A percentile compares a stretch with the other conserved stretches of the same genome.
These are phyloP conservation scores for Capsella bursapastoris DNA, from an alignment of 345 rosid genomes.

Conservation along the genomic window DNA sequence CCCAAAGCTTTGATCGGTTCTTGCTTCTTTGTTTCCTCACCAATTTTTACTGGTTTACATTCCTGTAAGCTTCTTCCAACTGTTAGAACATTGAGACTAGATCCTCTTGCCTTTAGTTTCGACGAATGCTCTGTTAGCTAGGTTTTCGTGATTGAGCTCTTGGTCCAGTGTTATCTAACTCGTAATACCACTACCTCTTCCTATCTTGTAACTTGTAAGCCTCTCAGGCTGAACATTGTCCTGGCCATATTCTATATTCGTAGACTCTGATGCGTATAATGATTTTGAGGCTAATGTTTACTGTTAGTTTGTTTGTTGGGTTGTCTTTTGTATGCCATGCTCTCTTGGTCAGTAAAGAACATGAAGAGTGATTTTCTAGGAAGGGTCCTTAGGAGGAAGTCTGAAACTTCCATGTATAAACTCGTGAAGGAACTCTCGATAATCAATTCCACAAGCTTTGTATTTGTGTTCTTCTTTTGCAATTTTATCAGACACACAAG, in stretches of 20 bases:
- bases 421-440: not conserved
- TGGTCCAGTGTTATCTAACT: not conserved
- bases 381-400: not conserved
- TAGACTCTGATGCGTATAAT: not conserved
- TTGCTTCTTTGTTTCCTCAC: slow-evolving; percentile 63
- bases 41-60: slow-evolving; percentile 46
- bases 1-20: slow-evolving; percentile 47
- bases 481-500: not conserved
- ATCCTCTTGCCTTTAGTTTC: slow-evolving; percentile 5
- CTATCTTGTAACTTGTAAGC: not conserved
- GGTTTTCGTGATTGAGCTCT: not conserved
- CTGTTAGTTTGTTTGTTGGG: not conserved
- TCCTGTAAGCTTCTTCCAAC: not conserved
- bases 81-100: slow-evolving; percentile 3
- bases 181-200: not conserved
- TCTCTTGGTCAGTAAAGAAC: slow-evolving; percentile 23
- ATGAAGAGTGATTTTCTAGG: not conserved
- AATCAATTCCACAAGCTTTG: not conserved
- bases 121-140: not conserved
- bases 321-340: slow-evolving; percentile 14
- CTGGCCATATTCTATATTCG: slow-evolving; percentile 1
- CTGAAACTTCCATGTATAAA: slow-evolving; percentile 12
- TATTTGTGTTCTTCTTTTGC: slow-evolving; percentile 1
- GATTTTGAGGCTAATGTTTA: not conserved
- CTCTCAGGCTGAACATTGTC: not conserved